Evolutionary conservation across 2,329 filamentous ascomycete genomes (phyloP).

Genomic region (Sarocladium oryzae): DNA sequence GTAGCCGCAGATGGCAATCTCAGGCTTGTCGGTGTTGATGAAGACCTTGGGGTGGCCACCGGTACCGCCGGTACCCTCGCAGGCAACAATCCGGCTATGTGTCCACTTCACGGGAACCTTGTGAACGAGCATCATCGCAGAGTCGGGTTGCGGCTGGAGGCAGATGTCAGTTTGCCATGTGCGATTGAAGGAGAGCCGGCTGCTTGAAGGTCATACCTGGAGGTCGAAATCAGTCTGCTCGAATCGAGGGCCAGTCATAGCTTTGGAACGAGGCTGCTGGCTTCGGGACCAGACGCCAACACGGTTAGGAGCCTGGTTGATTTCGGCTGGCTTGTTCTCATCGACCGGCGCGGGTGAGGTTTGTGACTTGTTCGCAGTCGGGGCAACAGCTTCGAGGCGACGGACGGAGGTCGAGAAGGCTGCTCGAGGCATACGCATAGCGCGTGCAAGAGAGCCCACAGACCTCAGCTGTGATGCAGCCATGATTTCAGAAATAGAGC

Average conservation of each 20-base stretch:
- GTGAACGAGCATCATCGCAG: conserved; percentile 94
- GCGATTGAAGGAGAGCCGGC: conserved; percentile 5
- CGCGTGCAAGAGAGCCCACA: conserved; percentile 36
- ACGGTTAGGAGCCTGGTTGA: conserved; percentile 82
- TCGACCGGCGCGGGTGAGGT: conserved; percentile 38
- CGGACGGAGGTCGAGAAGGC: conserved; percentile 42
- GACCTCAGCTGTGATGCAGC: conserved; percentile 41
- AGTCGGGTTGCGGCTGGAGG: conserved; percentile 72
- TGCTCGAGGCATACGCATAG: conserved; percentile 36
- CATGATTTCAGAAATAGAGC: conserved; percentile 21
- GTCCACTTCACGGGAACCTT: conserved; percentile 92
- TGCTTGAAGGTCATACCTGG: conserved; percentile 59
- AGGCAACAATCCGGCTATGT: conserved; percentile 72
- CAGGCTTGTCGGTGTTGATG: conserved; percentile 96
- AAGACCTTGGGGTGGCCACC: conserved; percentile 88
- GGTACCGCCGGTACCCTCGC: conserved; percentile 87
- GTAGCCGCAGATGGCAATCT: conserved; percentile 86
- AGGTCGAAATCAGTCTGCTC: conserved; percentile 92
- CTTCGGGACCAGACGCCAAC: conserved; percentile 73
- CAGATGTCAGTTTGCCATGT: conserved; percentile 20
- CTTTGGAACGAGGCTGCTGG: conserved; percentile 72
- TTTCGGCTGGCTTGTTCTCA: conserved; percentile 37
- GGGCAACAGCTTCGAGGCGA: conserved; percentile 37
- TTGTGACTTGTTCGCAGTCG: conserved; percentile 31
- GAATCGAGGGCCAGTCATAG: conserved; percentile 91